These are phyloP conservation scores for Brassica incana DNA, from an alignment of 345 rosid genomes.

Conservation along the genomic window DNA sequence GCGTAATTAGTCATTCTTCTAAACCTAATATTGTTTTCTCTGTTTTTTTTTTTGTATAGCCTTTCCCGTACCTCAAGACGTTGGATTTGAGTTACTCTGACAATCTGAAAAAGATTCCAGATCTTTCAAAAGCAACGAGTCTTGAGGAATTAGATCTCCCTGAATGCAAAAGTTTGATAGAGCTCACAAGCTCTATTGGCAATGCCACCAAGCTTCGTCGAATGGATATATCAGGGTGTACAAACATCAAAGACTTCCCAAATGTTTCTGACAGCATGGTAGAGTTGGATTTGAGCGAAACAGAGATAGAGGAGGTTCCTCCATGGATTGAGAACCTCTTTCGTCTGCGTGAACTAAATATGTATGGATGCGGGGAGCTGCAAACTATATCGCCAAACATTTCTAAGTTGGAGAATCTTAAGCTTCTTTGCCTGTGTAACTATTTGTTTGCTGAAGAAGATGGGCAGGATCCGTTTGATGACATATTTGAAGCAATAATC, in stretches of 20 bases:
- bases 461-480: too few relatives aligned
- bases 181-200: slow-evolving; percentile 5
- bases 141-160: background rate
- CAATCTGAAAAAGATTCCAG: background rate
- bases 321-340: background rate
- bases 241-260: slow-evolving; percentile 24
- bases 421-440: background rate
- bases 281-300: background rate
- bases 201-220: background rate
- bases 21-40: background rate
- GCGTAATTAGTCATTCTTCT: background rate
- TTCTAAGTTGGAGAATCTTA: slow-evolving; percentile 19
- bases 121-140: background rate
- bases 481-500: background rate
- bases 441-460: too few relatives aligned
- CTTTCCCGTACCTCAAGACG: background rate
- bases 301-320: slow-evolving; percentile 12
- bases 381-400: slow-evolving; percentile 7
- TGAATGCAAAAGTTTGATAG: background rate
- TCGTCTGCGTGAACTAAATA: background rate
- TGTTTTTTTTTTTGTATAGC: background rate
- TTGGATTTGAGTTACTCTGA: accelerated
- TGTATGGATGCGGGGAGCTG: background rate
- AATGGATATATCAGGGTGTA: slow-evolving; percentile 2
- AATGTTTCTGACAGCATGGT: slow-evolving; percentile 2